phyloP scores from a whole-genome alignment of 129 eudicot species.

The Flaveria linearis region DNA sequence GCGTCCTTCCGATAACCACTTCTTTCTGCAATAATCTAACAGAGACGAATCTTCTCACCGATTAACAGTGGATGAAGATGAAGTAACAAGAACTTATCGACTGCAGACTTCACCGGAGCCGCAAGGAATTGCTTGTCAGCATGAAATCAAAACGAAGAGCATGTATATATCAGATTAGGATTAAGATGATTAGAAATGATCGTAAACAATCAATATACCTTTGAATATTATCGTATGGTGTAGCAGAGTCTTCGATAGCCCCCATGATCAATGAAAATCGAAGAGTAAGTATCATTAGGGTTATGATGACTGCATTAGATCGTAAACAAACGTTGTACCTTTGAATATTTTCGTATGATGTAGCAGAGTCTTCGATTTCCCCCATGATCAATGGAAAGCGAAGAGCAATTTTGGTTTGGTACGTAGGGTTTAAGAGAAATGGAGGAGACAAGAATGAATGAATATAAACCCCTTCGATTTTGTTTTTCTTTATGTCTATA shows the following conservation, averaged over 20 bases:
- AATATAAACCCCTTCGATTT: conserved; percentile 1
- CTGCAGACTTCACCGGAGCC: conserved; percentile 65
- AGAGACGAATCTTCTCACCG: background rate
- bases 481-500: no score
- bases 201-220: no score
- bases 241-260: no score
- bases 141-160: background rate
- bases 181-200: no score
- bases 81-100: conserved; percentile 58
- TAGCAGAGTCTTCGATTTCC: conserved; percentile 9
- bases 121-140: conserved; percentile 61
- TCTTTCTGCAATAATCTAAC: conserved; percentile 44
- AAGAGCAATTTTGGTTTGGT: no score
- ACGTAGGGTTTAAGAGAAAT: conserved; percentile 19
- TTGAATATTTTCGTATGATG: background rate
- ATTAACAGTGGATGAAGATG: conserved; percentile 40
- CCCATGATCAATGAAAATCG: background rate
- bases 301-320: background rate
- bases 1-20: conserved; percentile 59
- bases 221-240: no score
- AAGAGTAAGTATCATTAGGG: background rate
- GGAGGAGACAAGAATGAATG: background rate
- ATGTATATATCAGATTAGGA: no score
- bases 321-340: background rate
- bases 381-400: background rate